Conservation (phyloP, 495 filamentous ascomycete species). For the Cladorrhinum samala region DNA sequence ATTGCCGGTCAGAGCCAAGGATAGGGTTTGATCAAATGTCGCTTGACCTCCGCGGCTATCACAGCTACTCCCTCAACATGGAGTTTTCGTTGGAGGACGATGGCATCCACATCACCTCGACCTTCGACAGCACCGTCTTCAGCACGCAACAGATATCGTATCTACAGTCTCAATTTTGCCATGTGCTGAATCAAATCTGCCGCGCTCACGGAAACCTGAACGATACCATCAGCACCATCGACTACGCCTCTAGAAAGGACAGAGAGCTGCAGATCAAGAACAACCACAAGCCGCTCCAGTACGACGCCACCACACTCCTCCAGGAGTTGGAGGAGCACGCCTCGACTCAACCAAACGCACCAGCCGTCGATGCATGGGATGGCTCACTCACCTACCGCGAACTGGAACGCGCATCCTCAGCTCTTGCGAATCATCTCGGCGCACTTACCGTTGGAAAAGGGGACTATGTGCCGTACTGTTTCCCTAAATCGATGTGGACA, state of each 20-base stretch:
- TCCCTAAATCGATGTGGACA: conserved; percentile 42
- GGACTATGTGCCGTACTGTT: conserved; percentile 36
- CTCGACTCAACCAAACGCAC: conserved; percentile 32
- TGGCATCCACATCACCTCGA: conserved; percentile 1
- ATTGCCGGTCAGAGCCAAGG: background rate
- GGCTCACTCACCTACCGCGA: conserved; percentile 44
- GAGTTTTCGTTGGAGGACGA: conserved; percentile 7
- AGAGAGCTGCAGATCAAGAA: conserved; percentile 2
- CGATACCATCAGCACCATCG: conserved; percentile 1
- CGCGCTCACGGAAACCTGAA: conserved; percentile 1
- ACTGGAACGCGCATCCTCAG: conserved; percentile 41
- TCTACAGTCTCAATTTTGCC: conserved; percentile 5
- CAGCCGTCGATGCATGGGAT: conserved; percentile 37
- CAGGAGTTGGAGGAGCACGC: conserved; percentile 9
- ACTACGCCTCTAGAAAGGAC: conserved; percentile 8
- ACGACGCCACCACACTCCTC: background rate
- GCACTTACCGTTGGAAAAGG: conserved; percentile 30
- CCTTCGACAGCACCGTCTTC: conserved; percentile 6
- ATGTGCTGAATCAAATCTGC: conserved; percentile 6
- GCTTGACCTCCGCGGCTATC: conserved; percentile 3
- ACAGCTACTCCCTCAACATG: conserved; percentile 10
- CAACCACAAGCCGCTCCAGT: conserved; percentile 2
- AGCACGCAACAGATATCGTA: conserved; percentile 6
- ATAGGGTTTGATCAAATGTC: background rate
- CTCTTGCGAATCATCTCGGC: conserved; percentile 40